A percentile compares a stretch with the other conserved stretches of the same genome.
Conservation (phyloP, 345 rosid species). For the Eucalyptus coolabah region DNA sequence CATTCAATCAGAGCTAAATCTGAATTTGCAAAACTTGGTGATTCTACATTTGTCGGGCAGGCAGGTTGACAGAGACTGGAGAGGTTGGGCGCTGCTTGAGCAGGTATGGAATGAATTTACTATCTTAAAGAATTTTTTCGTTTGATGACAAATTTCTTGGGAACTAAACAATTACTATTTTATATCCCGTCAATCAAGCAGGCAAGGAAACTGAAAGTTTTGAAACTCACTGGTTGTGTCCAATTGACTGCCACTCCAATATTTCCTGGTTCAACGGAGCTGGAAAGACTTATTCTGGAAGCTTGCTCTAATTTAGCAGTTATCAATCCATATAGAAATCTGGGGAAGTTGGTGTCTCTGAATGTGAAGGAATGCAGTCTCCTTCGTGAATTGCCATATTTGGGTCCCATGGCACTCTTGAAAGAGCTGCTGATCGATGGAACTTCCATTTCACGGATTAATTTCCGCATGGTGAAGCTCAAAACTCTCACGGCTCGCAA, state of each 20-base stretch:
- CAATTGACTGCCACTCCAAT: fast-evolving
- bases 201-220: not conserved
- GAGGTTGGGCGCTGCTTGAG: fast-evolving
- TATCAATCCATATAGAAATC: fast-evolving
- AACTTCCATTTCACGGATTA: no score
- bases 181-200: fast-evolving
- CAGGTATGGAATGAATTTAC: fast-evolving
- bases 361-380: fast-evolving
- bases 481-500: no score
- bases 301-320: fast-evolving
- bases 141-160: fast-evolving
- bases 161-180: fast-evolving
- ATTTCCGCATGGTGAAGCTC: no score
- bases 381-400: fast-evolving
- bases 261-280: fast-evolving
- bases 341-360: fast-evolving
- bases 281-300: not conserved
- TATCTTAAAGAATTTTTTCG: fast-evolving
- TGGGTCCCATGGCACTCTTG: fast-evolving
- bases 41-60: not conserved
- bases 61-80: fast-evolving
- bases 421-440: no score
- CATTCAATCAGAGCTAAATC: fast-evolving
- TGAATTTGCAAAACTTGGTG: no score
- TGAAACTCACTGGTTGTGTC: fast-evolving